Evolutionary conservation across 2,329 filamentous ascomycete species (phyloP), one percentile per base, ranked within the genome.

Genomic region (Sporothrix pallida): DNA sequence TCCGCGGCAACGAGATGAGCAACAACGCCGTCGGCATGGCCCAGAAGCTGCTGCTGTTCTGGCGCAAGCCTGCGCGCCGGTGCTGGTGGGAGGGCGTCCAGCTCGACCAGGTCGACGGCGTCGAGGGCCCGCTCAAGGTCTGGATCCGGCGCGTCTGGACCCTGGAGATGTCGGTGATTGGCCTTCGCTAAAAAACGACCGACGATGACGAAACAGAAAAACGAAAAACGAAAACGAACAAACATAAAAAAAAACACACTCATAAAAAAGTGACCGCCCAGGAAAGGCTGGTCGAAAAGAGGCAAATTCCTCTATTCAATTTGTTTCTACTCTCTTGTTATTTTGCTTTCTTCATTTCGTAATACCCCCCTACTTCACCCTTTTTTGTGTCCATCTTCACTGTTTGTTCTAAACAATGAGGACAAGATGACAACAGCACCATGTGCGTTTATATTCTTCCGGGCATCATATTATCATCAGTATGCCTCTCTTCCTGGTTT

Each of bases 61-160:
- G 96, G 96, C 90, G 96, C 77, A 99, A 99, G 83, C 96, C 96
- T 17, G 96, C 96, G 15, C 87, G 96, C 75, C 89, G 96, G 81
- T 99, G 96, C 86, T 99, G 96, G 96, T 99, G 96, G 96, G 96
- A 99, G 82, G 96, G 96, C 31, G 92, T 99, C 52, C 95, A 98
- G 81, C 86, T 99, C 62, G 90, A 96, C 20, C 87, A 93, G 77
- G 93, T 99, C 13, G 94, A 97, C 70, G 96, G 96, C 15, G 92
- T 98, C 8, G 90, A 97, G 70, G 95, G 95, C 71, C 93, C 91
- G 81, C 87, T 99, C 78, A 99, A 99, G 84, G 94, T 99, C 74
- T 99, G 96, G 96, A 98, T 99, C 81, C 88, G 96, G 80, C 89
- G 96, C 79, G 96, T 99, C 74, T 99, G 96, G 96, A 99, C 96